These are phyloP conservation scores for Suillus subalutaceus DNA, from an alignment of 768 basidiomycete species.

Conservation along the genomic window DNA sequence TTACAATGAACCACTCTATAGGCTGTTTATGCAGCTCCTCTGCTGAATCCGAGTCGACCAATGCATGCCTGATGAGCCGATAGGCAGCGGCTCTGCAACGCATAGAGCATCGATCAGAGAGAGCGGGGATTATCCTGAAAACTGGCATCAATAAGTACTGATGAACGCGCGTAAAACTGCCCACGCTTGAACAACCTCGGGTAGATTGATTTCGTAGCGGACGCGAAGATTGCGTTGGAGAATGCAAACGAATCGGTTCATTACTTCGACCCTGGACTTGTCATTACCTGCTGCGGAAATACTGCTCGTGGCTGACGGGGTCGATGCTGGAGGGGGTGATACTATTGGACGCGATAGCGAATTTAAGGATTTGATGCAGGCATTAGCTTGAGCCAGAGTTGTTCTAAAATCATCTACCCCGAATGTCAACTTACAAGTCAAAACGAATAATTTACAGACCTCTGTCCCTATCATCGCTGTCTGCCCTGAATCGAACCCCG, in stretches of 20 bases:
- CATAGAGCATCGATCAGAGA: slow-evolving; percentile 75
- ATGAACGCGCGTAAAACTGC: slow-evolving; percentile 30
- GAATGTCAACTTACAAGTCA: background rate
- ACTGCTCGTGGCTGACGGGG: slow-evolving; percentile 37
- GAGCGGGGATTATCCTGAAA: slow-evolving; percentile 70
- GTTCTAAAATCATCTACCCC: slow-evolving; percentile 72
- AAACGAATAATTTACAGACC: slow-evolving; percentile 24
- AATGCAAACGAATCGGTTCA: slow-evolving; percentile 65
- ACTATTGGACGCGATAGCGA: slow-evolving; percentile 42
- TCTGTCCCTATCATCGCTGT: slow-evolving; percentile 39
- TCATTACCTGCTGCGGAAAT: slow-evolving; percentile 42
- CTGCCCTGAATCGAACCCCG: slow-evolving; percentile 31
- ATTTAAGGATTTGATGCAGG: slow-evolving; percentile 58
- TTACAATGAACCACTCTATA: slow-evolving; percentile 89
- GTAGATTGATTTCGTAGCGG: slow-evolving; percentile 70
- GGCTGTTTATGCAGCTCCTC: slow-evolving; percentile 61
- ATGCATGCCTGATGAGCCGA: slow-evolving; percentile 74
- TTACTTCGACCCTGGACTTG: slow-evolving; percentile 59
- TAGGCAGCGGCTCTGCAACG: slow-evolving; percentile 83
- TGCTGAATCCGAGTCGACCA: slow-evolving; percentile 77
- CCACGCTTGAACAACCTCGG: slow-evolving; percentile 76
- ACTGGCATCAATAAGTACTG: slow-evolving; percentile 13
- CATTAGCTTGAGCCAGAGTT: slow-evolving; percentile 64
- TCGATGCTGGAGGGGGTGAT: slow-evolving; percentile 38
- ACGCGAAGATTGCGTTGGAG: slow-evolving; percentile 75